Evolutionary conservation across 495 filamentous ascomycete species (phyloP).

Genomic region (Aspergillus mulundensis): DNA sequence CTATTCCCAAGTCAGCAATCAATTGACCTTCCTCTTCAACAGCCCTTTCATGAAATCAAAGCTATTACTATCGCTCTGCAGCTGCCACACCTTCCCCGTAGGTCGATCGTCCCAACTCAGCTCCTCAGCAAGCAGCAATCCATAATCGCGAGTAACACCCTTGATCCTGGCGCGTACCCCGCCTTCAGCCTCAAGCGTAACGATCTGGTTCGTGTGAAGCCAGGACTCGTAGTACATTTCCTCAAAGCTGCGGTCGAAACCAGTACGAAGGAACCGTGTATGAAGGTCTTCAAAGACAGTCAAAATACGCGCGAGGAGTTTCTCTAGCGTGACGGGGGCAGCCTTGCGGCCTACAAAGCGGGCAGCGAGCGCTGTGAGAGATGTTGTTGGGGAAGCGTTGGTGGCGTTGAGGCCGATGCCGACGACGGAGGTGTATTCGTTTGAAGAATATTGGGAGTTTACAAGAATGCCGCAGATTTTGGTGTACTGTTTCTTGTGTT

Average conservation of each 20-base stretch:
- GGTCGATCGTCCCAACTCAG: constrained; percentile 63
- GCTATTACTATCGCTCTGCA: constrained; percentile 97
- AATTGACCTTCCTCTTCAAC: constrained; percentile 69
- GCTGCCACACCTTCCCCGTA: constrained; percentile 73
- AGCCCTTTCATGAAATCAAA: constrained; percentile 97
- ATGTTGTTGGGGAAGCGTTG: constrained; percentile 84
- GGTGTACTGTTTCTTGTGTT: constrained; percentile 58
- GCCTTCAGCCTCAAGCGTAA: constrained; percentile 81
- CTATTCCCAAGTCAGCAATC: background rate
- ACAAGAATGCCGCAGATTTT: constrained; percentile 95
- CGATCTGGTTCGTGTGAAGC: constrained; percentile 87
- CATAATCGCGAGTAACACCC: constrained; percentile 86
- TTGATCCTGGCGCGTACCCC: constrained; percentile 74
- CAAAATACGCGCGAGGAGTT: constrained; percentile 77
- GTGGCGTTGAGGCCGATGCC: constrained; percentile 88
- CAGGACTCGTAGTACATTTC: constrained; percentile 78
- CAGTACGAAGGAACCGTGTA: constrained; percentile 62
- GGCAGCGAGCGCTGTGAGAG: constrained; percentile 65
- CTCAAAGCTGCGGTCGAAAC: constrained; percentile 71
- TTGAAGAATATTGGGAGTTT: constrained; percentile 74
- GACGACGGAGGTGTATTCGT: constrained; percentile 79
- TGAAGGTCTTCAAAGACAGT: constrained; percentile 78
- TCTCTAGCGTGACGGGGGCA: constrained; percentile 67
- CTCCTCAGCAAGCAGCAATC: constrained; percentile 79
- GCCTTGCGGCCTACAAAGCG: constrained; percentile 34